These are phyloP conservation scores for Leccinum boreale DNA, from an alignment of 768 basidiomycete species.

Conservation along the genomic window DNA sequence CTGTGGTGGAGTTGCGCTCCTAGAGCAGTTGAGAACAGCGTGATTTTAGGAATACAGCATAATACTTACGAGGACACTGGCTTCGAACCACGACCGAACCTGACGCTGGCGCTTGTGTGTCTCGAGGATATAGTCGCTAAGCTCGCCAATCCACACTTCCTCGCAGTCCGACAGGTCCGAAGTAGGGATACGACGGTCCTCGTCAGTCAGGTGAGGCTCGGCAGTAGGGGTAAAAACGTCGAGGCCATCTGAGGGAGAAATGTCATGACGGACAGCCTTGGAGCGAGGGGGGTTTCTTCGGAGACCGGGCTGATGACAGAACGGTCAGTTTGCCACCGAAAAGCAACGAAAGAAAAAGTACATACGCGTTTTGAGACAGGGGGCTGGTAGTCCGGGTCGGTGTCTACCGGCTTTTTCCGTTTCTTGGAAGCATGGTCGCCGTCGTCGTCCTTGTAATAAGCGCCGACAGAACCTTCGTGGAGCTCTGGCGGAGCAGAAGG, in stretches of 20 bases:
- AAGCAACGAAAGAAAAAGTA: conserved; percentile 13
- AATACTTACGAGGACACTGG: conserved; percentile 54
- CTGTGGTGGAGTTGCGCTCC: conserved; percentile 69
- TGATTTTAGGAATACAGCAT: background rate
- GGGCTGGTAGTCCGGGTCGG: conserved; percentile 57
- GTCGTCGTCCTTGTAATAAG: conserved; percentile 32
- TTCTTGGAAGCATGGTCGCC: conserved; percentile 41
- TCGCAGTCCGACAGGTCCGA: conserved; percentile 82
- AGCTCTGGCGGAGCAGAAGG: conserved; percentile 18
- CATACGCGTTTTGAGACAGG: conserved; percentile 52
- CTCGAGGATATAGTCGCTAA: conserved; percentile 65
- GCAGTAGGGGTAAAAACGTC: conserved; percentile 14
- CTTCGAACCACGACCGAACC: conserved; percentile 71
- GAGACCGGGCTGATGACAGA: conserved; percentile 32
- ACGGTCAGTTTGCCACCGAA: background rate
- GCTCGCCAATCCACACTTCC: conserved; percentile 71
- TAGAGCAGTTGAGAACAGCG: conserved; percentile 29
- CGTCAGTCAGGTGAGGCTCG: conserved; percentile 32
- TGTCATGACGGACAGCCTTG: conserved; percentile 33
- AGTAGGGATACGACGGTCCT: conserved; percentile 48
- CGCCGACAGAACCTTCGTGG: conserved; percentile 16
- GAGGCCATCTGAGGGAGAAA: conserved; percentile 23
- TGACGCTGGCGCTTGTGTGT: conserved; percentile 72
- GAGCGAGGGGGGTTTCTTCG: conserved; percentile 42
- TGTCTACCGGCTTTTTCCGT: conserved; percentile 43